These are phyloP conservation scores for Pseudocercospora cruenta DNA, from an alignment of 2,329 filamentous ascomycete species.

Conservation along the genomic window DNA sequence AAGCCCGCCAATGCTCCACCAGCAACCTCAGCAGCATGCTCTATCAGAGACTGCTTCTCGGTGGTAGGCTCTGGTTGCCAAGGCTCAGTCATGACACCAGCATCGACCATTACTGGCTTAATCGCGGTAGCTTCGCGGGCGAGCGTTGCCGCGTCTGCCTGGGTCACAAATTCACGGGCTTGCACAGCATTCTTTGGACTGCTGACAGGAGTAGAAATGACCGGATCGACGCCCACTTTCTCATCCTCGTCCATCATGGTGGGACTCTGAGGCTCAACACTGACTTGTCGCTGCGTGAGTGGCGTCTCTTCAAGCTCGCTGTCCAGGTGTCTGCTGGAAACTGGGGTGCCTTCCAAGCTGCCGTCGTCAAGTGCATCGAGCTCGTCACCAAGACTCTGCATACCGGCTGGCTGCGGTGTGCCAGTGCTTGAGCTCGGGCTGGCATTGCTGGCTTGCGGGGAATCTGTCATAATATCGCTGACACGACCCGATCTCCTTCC, in stretches of 20 bases:
- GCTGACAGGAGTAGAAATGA: conserved; percentile 6
- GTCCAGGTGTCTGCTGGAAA: conserved; percentile 24
- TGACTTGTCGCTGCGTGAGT: conserved; percentile 28
- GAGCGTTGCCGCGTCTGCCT: conserved; percentile 20
- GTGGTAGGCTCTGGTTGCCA: conserved; percentile 48
- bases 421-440: conserved; percentile 38
- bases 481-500: conserved; percentile 52
- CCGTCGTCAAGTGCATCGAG: conserved; percentile 72
- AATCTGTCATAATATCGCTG: conserved; percentile 43
- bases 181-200: conserved; percentile 15
- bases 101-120: conserved; percentile 58
- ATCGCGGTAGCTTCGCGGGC: conserved; percentile 13
- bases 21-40: conserved; percentile 36
- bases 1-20: conserved; percentile 41
- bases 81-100: conserved; percentile 65
- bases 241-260: conserved; percentile 21
- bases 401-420: conserved; percentile 52
- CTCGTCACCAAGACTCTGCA: conserved; percentile 87
- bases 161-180: conserved; percentile 11
- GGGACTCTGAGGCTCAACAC: conserved; percentile 45
- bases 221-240: conserved; percentile 8
- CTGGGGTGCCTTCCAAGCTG: conserved; percentile 55
- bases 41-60: conserved; percentile 22
- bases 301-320: conserved; percentile 24
- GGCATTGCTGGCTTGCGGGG: conserved; percentile 24